Percentiles rank a stretch among this genome's conserved stretches.
These are phyloP conservation scores for Aspergillus fumigatus DNA, from an alignment of 2,329 filamentous ascomycete genomes.

Conservation along the genomic window DNA sequence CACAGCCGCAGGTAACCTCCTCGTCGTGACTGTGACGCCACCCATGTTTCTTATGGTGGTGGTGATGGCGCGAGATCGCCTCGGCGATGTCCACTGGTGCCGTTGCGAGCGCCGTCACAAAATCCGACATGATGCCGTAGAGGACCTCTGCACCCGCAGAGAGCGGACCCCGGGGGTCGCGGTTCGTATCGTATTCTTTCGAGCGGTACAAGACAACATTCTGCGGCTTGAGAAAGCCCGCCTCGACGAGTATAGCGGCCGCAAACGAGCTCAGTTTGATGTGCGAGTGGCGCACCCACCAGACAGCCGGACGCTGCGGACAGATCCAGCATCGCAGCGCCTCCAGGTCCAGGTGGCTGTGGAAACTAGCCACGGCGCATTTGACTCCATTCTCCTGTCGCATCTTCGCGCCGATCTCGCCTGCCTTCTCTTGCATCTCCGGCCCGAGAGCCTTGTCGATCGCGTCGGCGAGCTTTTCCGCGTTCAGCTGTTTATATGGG, in stretches of 20 bases:
- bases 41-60: not conserved
- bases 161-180: constrained; percentile 74
- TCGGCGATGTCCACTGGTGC: constrained; percentile 51
- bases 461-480: constrained; percentile 61
- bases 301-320: constrained; percentile 66
- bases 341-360: constrained; percentile 63
- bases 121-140: constrained; percentile 73
- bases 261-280: constrained; percentile 68
- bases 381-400: constrained; percentile 61
- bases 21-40: not conserved
- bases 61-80: constrained; percentile 1
- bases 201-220: constrained; percentile 67
- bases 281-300: constrained; percentile 66
- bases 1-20: not conserved
- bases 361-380: constrained; percentile 63
- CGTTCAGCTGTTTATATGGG: constrained; percentile 63
- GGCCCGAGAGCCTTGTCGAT: constrained; percentile 59
- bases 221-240: constrained; percentile 61
- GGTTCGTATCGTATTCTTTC: constrained; percentile 69
- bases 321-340: constrained; percentile 65
- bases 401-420: constrained; percentile 60
- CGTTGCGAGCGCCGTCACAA: constrained; percentile 79
- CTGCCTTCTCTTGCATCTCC: constrained; percentile 54
- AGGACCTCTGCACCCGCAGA: constrained; percentile 72
- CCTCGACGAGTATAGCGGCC: constrained; percentile 62